Conservation (phyloP, 176 grass and related monocot genomes). For the Phyllostachys edulis region DNA sequence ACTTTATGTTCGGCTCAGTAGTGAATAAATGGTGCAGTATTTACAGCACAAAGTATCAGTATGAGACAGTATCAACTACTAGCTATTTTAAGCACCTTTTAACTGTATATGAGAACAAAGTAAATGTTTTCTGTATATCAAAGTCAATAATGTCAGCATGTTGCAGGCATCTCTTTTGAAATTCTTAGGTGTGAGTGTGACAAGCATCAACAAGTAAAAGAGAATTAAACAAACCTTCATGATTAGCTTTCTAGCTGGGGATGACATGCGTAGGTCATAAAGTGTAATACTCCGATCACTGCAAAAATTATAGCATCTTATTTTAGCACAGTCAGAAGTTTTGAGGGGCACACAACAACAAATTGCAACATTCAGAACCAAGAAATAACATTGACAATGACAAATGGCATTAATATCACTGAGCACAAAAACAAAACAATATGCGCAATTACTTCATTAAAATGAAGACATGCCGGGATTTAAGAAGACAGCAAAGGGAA, state of each 20-base stretch:
- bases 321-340: conserved; percentile 10
- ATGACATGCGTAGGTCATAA: conserved; percentile 90
- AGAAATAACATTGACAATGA: conserved; percentile 5
- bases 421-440: background rate
- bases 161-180: background rate
- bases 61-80: background rate
- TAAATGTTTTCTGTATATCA: background rate
- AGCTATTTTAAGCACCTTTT: conserved; percentile 9
- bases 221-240: conserved; percentile 68
- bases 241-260: conserved; percentile 87
- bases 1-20: background rate
- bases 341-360: background rate
- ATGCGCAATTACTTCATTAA: background rate
- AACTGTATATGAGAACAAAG: background rate
- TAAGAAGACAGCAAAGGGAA: background rate
- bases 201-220: conserved; percentile 16
- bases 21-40: conserved; percentile 22
- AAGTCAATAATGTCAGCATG: background rate
- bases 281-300: conserved; percentile 88
- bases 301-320: conserved; percentile 27
- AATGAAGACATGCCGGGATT: background rate
- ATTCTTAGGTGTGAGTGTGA: background rate
- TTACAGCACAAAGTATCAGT: background rate
- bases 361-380: conserved; percentile 1
- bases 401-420: background rate